Evolutionary conservation across 75 land plant species (phyloP).

Genomic region (Pseudotsuga menziesii): DNA sequence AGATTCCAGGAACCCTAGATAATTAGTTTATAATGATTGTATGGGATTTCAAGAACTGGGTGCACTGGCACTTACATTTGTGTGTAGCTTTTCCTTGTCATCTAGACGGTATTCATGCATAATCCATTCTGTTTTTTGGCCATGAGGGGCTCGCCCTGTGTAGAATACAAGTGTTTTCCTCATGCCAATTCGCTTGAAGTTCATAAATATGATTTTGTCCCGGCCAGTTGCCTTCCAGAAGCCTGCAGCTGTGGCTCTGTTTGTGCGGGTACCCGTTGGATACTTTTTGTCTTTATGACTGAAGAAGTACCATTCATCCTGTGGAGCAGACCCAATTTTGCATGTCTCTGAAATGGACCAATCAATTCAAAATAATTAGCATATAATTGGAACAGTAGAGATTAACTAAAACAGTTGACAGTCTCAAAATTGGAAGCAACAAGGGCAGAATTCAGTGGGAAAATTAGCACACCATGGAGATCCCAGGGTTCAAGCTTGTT

Average conservation of each 20-base stretch:
- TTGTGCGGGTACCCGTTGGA: conserved; percentile 54
- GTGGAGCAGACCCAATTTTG: conserved; percentile 45
- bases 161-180: conserved; percentile 59
- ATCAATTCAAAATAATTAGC: not conserved
- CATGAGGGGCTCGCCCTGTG: conserved; percentile 56
- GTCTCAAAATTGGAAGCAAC: too few species aligned
- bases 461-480: conserved; percentile 41
- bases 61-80: too few species aligned
- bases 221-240: conserved; percentile 68
- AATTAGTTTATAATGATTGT: too few species aligned
- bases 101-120: conserved; percentile 61
- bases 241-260: conserved; percentile 51
- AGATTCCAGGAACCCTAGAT: too few species aligned
- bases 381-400: too few species aligned
- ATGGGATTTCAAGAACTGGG: too few species aligned
- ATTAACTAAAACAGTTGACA: too few species aligned
- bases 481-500: conserved; percentile 84
- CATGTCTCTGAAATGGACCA: conserved; percentile 34
- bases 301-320: conserved; percentile 62
- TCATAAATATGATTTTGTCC: conserved; percentile 47
- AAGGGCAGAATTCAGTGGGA: too few species aligned
- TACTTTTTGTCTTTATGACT: conserved; percentile 65
- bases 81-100: conserved; percentile 22
- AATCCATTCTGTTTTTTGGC: conserved; percentile 65
- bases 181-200: conserved; percentile 54